These are phyloP conservation scores for Leccinum variicolor DNA, from an alignment of 768 basidiomycete species.

Conservation along the genomic window DNA sequence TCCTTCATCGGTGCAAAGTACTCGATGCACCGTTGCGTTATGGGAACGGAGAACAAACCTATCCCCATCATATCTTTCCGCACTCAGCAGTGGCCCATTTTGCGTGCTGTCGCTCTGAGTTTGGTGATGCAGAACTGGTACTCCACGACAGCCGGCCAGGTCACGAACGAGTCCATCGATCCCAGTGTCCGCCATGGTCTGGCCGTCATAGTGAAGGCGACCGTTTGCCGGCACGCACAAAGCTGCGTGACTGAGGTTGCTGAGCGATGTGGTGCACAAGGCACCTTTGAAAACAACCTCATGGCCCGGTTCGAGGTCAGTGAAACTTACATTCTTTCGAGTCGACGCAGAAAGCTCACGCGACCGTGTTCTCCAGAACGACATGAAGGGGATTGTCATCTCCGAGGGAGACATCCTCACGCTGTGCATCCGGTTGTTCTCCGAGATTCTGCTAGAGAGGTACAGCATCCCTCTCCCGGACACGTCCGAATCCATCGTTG, in stretches of 20 bases:
- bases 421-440: constrained; percentile 52
- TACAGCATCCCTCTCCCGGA: constrained; percentile 48
- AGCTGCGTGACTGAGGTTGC: constrained; percentile 49
- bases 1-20: constrained; percentile 58
- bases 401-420: constrained; percentile 55
- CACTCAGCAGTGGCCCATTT: constrained; percentile 61
- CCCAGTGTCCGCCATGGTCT: background rate
- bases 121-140: constrained; percentile 52
- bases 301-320: constrained; percentile 53
- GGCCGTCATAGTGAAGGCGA: background rate
- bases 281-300: constrained; percentile 61
- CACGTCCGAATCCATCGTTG: constrained; percentile 46
- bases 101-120: constrained; percentile 48
- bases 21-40: constrained; percentile 51
- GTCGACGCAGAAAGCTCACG: background rate
- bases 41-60: constrained; percentile 39
- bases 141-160: constrained; percentile 29
- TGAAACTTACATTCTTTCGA: background rate
- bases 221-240: constrained; percentile 42
- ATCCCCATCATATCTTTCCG: constrained; percentile 59
- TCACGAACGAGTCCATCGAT: background rate
- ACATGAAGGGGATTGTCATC: constrained; percentile 50
- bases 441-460: constrained; percentile 56
- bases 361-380: constrained; percentile 28
- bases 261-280: constrained; percentile 66